Evolutionary conservation across 2,329 filamentous ascomycete genomes (phyloP).

Genomic region (Pestalotiopsis fici): DNA sequence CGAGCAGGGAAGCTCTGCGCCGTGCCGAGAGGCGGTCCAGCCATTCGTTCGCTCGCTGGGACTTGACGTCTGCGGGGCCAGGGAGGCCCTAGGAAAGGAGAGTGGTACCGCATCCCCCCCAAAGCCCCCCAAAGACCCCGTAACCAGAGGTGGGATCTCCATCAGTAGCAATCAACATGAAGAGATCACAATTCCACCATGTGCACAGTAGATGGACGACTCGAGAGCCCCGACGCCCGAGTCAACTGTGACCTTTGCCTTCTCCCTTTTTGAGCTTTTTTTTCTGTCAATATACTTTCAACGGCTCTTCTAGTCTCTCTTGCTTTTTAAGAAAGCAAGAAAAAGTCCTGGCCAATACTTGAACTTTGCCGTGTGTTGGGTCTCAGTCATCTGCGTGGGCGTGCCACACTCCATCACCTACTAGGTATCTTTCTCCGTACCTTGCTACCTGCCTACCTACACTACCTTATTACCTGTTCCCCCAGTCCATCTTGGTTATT

Average conservation of each 20-base stretch:
- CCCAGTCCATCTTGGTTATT: neutral
- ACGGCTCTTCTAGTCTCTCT: neutral
- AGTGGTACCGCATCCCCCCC: neutral
- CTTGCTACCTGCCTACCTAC: neutral
- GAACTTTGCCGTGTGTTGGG: neutral
- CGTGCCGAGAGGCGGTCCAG: neutral
- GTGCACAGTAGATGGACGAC: neutral
- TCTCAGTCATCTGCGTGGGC: neutral
- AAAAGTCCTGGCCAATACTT: neutral
- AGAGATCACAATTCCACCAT: neutral
- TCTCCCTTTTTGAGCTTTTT: neutral
- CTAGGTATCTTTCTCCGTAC: neutral
- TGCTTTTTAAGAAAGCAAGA: neutral
- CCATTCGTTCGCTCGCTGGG: neutral
- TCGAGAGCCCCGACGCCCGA: neutral
- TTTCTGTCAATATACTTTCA: neutral
- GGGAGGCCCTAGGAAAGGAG: neutral
- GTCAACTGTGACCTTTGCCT: neutral
- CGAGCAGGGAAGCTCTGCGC: too few species aligned
- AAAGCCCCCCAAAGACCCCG: neutral
- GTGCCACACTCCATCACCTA: neutral
- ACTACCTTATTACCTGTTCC: neutral
- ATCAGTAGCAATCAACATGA: slow-evolving; percentile 5
- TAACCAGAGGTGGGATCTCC: neutral
- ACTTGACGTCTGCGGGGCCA: neutral